Evolutionary conservation across 2,329 filamentous ascomycete genomes (phyloP).

Genomic region (Fusarium algeriense): DNA sequence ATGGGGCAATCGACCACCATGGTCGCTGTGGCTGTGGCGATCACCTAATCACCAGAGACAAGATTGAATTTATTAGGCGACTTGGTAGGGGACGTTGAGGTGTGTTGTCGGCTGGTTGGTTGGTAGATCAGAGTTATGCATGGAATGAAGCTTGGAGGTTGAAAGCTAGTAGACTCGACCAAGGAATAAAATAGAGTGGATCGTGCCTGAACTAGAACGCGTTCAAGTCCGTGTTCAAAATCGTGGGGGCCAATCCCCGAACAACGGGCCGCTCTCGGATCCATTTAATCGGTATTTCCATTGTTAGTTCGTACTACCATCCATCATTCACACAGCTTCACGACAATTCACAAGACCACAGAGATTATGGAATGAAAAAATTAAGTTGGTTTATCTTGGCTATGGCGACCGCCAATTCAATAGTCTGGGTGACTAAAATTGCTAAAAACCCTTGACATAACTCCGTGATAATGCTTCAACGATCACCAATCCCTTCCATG

Average conservation of each 20-base stretch:
- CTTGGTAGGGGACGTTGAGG: neutral
- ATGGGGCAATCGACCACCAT: slow-evolving; percentile 81
- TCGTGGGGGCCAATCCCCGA: slow-evolving; percentile 34
- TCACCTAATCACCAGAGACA: slow-evolving; percentile 9
- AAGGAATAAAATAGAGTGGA: slow-evolving; percentile 28
- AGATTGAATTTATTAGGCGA: neutral
- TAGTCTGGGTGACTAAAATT: slow-evolving; percentile 11
- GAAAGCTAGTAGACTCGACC: slow-evolving; percentile 9
- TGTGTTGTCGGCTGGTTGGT: neutral
- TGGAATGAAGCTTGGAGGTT: slow-evolving; percentile 9
- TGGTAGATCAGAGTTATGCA: neutral
- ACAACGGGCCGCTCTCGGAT: slow-evolving; percentile 40
- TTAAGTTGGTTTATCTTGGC: neutral
- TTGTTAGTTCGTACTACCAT: neutral
- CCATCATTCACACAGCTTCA: neutral
- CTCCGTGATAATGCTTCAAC: slow-evolving; percentile 37
- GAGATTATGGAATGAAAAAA: neutral
- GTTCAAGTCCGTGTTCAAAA: slow-evolving; percentile 16
- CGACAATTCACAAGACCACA: neutral
- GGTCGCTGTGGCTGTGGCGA: slow-evolving; percentile 8
- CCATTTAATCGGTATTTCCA: slow-evolving; percentile 25
- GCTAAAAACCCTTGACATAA: slow-evolving; percentile 21
- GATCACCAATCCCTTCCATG: slow-evolving; percentile 24
- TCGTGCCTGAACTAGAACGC: neutral
- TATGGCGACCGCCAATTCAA: neutral